Percentiles rank a stretch among this genome's conserved stretches.
Conservation (phyloP, 305 asterid species). For the Solanum hybrid region DNA sequence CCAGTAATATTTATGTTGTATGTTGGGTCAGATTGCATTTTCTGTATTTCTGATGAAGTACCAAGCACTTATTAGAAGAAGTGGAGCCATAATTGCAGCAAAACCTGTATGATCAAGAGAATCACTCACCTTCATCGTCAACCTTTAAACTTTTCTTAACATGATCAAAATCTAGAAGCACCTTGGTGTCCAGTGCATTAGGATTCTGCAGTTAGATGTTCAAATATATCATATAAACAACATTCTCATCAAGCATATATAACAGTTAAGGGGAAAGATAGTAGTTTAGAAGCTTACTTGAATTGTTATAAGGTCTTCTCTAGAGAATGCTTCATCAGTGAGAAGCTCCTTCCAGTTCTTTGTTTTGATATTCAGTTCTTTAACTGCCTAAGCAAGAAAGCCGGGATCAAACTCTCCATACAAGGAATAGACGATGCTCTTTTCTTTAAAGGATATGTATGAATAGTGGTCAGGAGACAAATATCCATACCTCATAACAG, state of each 20-base stretch:
- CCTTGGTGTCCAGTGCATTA: conserved; percentile 73
- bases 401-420: background rate
- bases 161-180: conserved; percentile 81
- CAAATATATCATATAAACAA: conserved; percentile 8
- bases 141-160: conserved; percentile 77
- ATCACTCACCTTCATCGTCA: conserved; percentile 77
- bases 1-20: conserved; percentile 81
- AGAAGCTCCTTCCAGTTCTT: conserved; percentile 99
- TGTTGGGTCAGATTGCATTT: conserved; percentile 73
- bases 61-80: background rate
- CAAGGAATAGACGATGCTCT: background rate
- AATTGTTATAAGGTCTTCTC: conserved; percentile 75
- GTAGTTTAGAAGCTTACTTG: conserved; percentile 39
- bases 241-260: background rate
- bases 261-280: conserved; percentile 5
- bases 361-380: conserved; percentile 86
- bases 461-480: background rate
- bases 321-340: conserved; percentile 87
- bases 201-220: conserved; percentile 59
- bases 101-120: background rate
- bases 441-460: background rate
- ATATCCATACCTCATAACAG: conserved; percentile 64
- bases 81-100: conserved; percentile 4
- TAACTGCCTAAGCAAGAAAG: conserved; percentile 57
- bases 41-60: conserved; percentile 49